Percentiles rank a stretch among this genome's conserved stretches.
These are phyloP conservation scores for Mucor irregularis DNA, from an alignment of 371 early-diverging fungal species.

Conservation along the genomic window DNA sequence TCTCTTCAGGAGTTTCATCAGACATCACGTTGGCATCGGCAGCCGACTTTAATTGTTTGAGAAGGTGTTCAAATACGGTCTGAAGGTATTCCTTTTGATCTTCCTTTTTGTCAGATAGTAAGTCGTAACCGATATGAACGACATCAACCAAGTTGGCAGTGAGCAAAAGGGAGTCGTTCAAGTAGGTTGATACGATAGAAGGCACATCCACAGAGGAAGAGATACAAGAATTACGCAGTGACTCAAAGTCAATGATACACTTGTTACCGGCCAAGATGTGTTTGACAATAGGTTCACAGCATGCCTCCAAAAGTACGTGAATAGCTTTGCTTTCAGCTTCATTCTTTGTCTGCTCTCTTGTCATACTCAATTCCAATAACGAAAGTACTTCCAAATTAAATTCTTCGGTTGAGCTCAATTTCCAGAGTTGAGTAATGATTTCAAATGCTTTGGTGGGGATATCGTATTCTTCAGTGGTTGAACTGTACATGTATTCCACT, in stretches of 20 bases:
- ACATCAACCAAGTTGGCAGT: constrained; percentile 24
- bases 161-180: constrained; percentile 7
- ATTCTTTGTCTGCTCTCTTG: constrained; percentile 2
- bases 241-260: constrained; percentile 12
- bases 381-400: constrained; percentile 25
- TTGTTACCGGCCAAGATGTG: constrained; percentile 35
- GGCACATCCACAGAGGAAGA: constrained; percentile 27
- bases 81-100: constrained; percentile 4
- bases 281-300: constrained; percentile 25
- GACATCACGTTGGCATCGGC: constrained; percentile 24
- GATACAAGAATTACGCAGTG: constrained; percentile 19
- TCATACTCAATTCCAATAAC: constrained; percentile 24
- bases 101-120: background rate
- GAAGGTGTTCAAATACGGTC: constrained; percentile 18
- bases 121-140: constrained; percentile 22
- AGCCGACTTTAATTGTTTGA: constrained; percentile 19
- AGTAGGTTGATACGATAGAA: constrained; percentile 9
- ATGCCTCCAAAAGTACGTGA: constrained; percentile 23
- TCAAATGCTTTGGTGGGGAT: constrained; percentile 27
- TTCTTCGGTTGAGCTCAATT: constrained; percentile 5
- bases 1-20: constrained; percentile 17
- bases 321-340: constrained; percentile 14
- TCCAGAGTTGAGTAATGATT: constrained; percentile 30
- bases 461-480: background rate
- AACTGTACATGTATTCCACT: constrained; percentile 22